Evolutionary conservation across 2,329 filamentous ascomycete genomes (phyloP).

Genomic region (Calycina marina): DNA sequence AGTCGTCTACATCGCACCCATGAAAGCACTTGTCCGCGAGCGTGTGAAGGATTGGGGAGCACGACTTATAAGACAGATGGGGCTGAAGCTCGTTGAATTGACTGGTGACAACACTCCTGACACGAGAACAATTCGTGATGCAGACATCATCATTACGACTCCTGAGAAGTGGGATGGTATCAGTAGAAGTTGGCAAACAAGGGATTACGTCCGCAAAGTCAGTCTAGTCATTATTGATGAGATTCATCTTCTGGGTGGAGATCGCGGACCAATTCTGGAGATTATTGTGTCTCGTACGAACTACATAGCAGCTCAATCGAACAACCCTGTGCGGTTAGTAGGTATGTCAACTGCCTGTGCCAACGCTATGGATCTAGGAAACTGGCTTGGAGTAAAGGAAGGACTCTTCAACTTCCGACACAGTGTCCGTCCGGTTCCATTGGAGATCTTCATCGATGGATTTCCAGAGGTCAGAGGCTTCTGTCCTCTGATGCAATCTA

Average conservation of each 20-base stretch:
- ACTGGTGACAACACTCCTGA: constrained; percentile 98
- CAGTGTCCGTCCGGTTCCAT: constrained; percentile 85
- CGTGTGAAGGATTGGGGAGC: constrained; percentile 89
- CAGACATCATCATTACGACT: constrained; percentile 95
- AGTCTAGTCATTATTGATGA: constrained; percentile 97
- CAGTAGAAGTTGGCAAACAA: constrained; percentile 94
- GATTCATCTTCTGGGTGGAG: constrained; percentile 91
- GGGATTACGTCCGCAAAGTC: constrained; percentile 89
- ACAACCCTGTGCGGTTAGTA: constrained; percentile 73
- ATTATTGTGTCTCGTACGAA: constrained; percentile 96
- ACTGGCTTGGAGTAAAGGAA: constrained; percentile 95
- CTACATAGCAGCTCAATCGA: constrained; percentile 90
- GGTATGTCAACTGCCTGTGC: constrained; percentile 99
- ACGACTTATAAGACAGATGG: constrained; percentile 68
- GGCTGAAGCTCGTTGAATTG: constrained; percentile 82
- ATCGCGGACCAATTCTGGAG: constrained; percentile 92
- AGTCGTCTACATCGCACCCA: constrained; percentile 96
- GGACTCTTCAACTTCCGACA: constrained; percentile 95
- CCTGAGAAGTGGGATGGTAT: constrained; percentile 99
- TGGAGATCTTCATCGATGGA: constrained; percentile 95
- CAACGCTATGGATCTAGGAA: constrained; percentile 84
- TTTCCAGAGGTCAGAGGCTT: constrained; percentile 93
- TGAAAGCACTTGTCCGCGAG: constrained; percentile 96
- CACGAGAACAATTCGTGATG: constrained; percentile 85
- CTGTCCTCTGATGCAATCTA: constrained; percentile 95